Evolutionary conservation across 805 yeast species (phyloP).

Genomic region (Dipodascus geniculatus): DNA sequence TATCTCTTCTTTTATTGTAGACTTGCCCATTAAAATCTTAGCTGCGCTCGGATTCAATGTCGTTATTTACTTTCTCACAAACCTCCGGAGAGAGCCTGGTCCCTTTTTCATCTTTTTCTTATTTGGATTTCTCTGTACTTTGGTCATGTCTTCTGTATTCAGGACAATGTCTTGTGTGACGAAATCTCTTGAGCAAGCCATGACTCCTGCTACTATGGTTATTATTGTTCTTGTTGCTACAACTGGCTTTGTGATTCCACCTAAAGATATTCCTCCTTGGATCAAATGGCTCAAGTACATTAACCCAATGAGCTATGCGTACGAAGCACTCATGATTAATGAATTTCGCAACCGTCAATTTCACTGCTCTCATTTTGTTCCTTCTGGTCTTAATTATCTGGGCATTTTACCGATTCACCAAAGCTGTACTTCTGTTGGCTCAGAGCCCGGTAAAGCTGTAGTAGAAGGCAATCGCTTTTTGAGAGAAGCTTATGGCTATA

Average conservation of each 20-base stretch:
- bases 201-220: conserved; percentile 34
- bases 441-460: conserved; percentile 36
- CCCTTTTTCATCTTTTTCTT: conserved; percentile 41
- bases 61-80: conserved; percentile 40
- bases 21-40: conserved; percentile 39
- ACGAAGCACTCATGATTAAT: conserved; percentile 35
- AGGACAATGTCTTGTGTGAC: conserved; percentile 30
- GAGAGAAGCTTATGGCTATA: conserved; percentile 32
- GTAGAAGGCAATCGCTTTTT: conserved; percentile 47
- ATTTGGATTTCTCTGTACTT: conserved; percentile 32
- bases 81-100: conserved; percentile 42
- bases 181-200: conserved; percentile 29
- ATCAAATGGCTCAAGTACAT: conserved; percentile 38
- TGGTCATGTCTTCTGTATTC: conserved; percentile 46
- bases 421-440: conserved; percentile 47
- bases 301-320: conserved; percentile 35
- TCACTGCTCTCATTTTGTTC: conserved; percentile 30
- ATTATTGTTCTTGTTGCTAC: conserved; percentile 31
- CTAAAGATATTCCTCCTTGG: conserved; percentile 37
- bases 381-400: conserved; percentile 35
- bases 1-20: conserved; percentile 47
- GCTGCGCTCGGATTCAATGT: conserved; percentile 37
- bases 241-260: conserved; percentile 39
- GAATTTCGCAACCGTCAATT: conserved; percentile 34
- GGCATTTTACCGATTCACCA: conserved; percentile 22